A percentile compares a stretch with the other conserved stretches of the same genome.
Evolutionary conservation across 106 monocot genomes (phyloP).

Genomic region (Dioscorea dumetorum): DNA sequence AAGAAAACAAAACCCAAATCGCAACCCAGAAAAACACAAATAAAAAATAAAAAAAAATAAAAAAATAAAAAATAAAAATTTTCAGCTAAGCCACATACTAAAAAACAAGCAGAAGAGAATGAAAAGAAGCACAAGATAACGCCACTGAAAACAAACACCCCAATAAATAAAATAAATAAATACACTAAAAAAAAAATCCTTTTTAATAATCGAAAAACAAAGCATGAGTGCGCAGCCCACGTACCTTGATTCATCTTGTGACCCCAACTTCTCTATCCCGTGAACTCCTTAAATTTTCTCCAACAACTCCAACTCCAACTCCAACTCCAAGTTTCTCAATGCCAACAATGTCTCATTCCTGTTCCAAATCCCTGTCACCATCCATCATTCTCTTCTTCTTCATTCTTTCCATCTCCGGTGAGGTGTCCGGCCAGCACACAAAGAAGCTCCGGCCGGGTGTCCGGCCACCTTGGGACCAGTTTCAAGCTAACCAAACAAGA

Average conservation of each 20-base stretch:
- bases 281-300: constrained; percentile 2
- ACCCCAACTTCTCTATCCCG: constrained; percentile 2
- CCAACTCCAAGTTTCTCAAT: not conserved
- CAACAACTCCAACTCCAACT: not conserved
- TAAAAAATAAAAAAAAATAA: not conserved
- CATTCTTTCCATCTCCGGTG: constrained; percentile 9
- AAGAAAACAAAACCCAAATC: not conserved
- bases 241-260: not conserved
- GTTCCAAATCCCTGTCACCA: constrained; percentile 1
- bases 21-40: not conserved
- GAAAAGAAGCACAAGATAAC: not conserved
- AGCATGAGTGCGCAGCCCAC: not conserved
- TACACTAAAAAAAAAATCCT: not conserved
- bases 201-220: not conserved
- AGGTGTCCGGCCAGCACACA: constrained; percentile 37
- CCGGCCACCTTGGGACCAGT: not conserved
- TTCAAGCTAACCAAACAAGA: constrained; percentile 32
- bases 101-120: not conserved
- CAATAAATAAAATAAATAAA: not conserved
- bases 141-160: not conserved
- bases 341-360: constrained; percentile 11
- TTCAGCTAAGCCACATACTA: no score
- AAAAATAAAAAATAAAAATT: not conserved
- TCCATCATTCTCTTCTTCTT: constrained; percentile 7
- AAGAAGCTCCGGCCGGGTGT: constrained; percentile 28